Conservation (phyloP, 192 early-diverging fungal species). For the Coemansia sp. region DNA sequence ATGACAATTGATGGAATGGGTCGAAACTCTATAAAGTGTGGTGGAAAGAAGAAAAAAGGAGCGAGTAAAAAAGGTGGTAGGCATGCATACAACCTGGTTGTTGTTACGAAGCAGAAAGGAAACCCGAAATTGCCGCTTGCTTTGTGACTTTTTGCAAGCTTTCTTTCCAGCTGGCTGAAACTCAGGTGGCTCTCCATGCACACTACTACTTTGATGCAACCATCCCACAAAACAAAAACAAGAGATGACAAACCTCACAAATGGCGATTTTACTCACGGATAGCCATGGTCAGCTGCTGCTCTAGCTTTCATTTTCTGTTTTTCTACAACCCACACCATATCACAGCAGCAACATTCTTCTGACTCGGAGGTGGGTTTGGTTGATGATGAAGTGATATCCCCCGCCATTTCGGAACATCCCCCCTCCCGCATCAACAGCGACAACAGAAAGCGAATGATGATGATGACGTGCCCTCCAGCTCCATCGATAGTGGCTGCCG, state of each 20-base stretch:
- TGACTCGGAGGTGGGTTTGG: background rate
- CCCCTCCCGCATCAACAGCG: no score
- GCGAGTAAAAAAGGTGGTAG: background rate
- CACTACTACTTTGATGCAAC: no score
- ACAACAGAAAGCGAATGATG: no score
- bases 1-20: background rate
- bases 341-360: background rate
- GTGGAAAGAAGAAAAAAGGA: background rate
- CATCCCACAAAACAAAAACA: no score
- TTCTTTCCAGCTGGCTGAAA: background rate
- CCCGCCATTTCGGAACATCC: no score
- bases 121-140: background rate
- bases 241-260: no score
- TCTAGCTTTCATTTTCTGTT: no score
- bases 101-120: background rate
- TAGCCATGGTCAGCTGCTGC: no score
- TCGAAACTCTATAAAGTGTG: background rate
- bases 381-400: background rate
- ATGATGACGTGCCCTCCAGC: background rate
- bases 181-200: no score
- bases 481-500: background rate
- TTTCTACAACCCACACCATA: no score
- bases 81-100: background rate
- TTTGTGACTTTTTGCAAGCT: background rate
- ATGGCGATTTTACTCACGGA: no score